Conservation (phyloP, 371 early-diverging fungal genomes). For the Circinella umbellata region DNA sequence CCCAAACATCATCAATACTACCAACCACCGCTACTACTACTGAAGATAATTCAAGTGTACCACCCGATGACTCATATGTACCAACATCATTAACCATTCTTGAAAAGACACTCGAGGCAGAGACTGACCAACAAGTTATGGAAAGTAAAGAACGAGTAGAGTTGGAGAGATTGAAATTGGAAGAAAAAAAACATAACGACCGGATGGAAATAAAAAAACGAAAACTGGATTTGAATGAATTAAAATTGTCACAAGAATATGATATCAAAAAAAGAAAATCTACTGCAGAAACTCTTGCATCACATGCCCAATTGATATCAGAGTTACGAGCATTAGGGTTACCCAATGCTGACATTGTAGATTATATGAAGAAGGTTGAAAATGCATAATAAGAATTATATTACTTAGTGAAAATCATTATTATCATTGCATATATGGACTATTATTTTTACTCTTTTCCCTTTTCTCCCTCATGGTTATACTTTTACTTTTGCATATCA, state of each 20-base stretch:
- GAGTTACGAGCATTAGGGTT: neutral
- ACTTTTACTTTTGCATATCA: too few relatives aligned
- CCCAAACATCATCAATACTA: too few relatives aligned
- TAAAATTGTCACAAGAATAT: neutral
- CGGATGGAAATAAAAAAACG: conserved; percentile 8
- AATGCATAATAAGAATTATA: neutral
- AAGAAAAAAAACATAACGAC: conserved; percentile 5
- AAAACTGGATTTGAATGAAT: neutral
- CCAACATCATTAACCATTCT: too few relatives aligned
- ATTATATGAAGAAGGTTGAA: neutral
- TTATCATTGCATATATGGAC: too few relatives aligned
- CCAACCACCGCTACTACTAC: too few relatives aligned
- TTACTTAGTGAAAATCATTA: neutral
- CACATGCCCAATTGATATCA: conserved; percentile 7
- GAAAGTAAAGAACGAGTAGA: neutral
- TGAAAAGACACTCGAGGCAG: neutral
- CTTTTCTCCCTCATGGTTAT: too few relatives aligned
- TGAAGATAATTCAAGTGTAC: too few relatives aligned
- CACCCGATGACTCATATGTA: too few relatives aligned
- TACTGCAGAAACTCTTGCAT: neutral
- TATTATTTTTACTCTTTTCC: too few relatives aligned
- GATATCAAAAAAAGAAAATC: conserved; percentile 1
- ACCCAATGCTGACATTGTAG: conserved; percentile 2
- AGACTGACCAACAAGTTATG: neutral
- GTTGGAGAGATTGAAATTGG: neutral